These are phyloP conservation scores for Curvularia sp. DNA, from an alignment of 2,329 filamentous ascomycete species.

Conservation along the genomic window DNA sequence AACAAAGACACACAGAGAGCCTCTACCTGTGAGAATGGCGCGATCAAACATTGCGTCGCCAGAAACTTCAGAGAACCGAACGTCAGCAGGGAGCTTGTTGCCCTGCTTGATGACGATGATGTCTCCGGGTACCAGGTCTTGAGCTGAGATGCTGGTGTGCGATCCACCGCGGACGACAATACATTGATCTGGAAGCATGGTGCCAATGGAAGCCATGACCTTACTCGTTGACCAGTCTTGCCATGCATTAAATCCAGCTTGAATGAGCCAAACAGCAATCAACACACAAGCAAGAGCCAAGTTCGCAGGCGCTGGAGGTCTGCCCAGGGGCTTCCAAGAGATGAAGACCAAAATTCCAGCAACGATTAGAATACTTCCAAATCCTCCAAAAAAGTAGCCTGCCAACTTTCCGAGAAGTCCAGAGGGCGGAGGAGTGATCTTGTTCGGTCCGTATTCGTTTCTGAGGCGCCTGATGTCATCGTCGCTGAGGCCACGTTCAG, in stretches of 20 bases:
- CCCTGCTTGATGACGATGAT: slow-evolving; percentile 72
- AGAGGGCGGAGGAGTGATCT: slow-evolving; percentile 69
- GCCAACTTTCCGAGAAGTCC: slow-evolving; percentile 64
- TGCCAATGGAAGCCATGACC: slow-evolving; percentile 81
- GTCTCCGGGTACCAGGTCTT: slow-evolving; percentile 75
- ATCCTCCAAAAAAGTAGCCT: slow-evolving; percentile 79
- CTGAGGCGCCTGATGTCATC: slow-evolving; percentile 64
- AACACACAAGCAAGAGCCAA: slow-evolving; percentile 76
- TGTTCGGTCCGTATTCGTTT: slow-evolving; percentile 70
- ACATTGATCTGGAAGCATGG: slow-evolving; percentile 78
- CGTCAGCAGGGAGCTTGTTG: slow-evolving; percentile 76
- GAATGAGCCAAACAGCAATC: slow-evolving; percentile 69
- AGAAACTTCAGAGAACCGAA: slow-evolving; percentile 72
- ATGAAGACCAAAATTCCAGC: slow-evolving; percentile 76
- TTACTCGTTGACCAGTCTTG: slow-evolving; percentile 76
- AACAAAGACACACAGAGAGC: background rate
- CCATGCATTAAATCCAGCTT: slow-evolving; percentile 64
- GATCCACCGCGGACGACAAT: slow-evolving; percentile 67
- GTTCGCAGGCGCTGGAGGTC: slow-evolving; percentile 75
- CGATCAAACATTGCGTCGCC: slow-evolving; percentile 75
- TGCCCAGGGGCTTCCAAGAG: slow-evolving; percentile 76
- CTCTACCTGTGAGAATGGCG: slow-evolving; percentile 70
- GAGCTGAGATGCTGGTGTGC: slow-evolving; percentile 58
- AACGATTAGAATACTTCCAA: slow-evolving; percentile 72
- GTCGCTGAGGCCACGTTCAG: slow-evolving; percentile 64